phyloP scores from a whole-genome alignment of 768 basidiomycete species.

The Fistulinella prunicolor region DNA sequence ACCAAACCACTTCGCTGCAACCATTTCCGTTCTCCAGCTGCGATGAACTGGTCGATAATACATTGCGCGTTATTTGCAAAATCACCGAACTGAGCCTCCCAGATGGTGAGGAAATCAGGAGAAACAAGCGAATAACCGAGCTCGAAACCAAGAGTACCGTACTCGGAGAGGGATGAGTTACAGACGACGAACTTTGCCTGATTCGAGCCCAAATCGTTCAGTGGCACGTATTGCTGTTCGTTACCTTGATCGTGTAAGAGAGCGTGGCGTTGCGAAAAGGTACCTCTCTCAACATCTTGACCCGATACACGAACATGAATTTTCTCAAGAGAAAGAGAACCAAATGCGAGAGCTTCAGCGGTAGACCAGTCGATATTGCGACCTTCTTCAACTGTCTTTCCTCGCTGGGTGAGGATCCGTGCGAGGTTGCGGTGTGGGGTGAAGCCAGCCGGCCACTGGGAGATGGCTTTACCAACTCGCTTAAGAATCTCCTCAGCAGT shows the following conservation, averaged over 20 bases:
- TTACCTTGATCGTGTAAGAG: conserved; percentile 94
- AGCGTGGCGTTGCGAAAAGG: conserved; percentile 97
- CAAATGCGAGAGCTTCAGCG: conserved; percentile 96
- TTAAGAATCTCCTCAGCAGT: conserved; percentile 71
- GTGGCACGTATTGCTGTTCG: conserved; percentile 84
- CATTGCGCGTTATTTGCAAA: conserved; percentile 97
- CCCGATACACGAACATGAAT: conserved; percentile 94
- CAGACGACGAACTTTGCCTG: conserved; percentile 95
- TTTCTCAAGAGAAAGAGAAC: conserved; percentile 88
- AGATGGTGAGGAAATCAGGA: conserved; percentile 87
- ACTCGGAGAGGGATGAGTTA: conserved; percentile 97
- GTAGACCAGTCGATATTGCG: conserved; percentile 96
- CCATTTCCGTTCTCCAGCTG: conserved; percentile 97
- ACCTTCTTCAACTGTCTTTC: conserved; percentile 90
- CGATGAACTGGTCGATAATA: conserved; percentile 99
- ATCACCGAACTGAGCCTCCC: conserved; percentile 99
- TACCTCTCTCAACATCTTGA: conserved; percentile 98
- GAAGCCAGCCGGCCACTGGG: conserved; percentile 82
- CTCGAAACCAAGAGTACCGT: conserved; percentile 92
- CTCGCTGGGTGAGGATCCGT: conserved; percentile 83
- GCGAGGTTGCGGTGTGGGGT: conserved; percentile 89
- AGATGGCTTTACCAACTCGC: conserved; percentile 84
- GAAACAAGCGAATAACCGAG: conserved; percentile 98
- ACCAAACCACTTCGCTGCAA: conserved; percentile 90
- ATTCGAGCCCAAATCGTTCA: conserved; percentile 82